Percentiles rank a stretch among this genome's conserved stretches.
Evolutionary conservation across 2,329 filamentous ascomycete species (phyloP).

Genomic region (Fusarium kyushuense): DNA sequence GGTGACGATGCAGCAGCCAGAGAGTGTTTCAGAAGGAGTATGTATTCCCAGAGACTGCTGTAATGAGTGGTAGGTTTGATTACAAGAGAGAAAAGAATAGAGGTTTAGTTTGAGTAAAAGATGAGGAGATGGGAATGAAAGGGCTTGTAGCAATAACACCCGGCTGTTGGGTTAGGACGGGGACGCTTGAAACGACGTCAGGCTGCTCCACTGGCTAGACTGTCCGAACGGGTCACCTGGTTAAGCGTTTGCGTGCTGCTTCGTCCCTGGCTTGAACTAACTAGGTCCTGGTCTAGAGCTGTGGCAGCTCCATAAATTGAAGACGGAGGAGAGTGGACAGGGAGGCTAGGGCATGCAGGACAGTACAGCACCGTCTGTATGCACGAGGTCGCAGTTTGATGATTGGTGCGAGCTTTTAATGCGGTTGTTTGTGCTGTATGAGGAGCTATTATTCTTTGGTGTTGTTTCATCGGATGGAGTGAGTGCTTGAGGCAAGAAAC

Average conservation of each 20-base stretch:
- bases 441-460: background rate
- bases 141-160: conserved; percentile 20
- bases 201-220: conserved; percentile 46
- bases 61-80: conserved; percentile 12
- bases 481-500: background rate
- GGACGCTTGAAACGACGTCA: conserved; percentile 45
- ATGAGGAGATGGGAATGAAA: conserved; percentile 30
- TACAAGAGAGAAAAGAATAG: conserved; percentile 7
- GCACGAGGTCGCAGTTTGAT: conserved; percentile 32
- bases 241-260: conserved; percentile 19
- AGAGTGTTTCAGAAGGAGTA: background rate
- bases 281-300: conserved; percentile 24
- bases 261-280: conserved; percentile 14
- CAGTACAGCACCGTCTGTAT: background rate
- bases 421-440: background rate
- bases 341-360: background rate
- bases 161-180: conserved; percentile 34
- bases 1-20: conserved; percentile 15
- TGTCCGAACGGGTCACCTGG: conserved; percentile 29
- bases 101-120: conserved; percentile 14
- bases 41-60: background rate
- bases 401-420: conserved; percentile 22
- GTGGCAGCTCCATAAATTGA: conserved; percentile 22
- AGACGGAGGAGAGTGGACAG: conserved; percentile 27
- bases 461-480: background rate